Evolutionary conservation across 2,329 filamentous ascomycete species (phyloP), one percentile per base, ranked within the genome.

Genomic region (Cytospora leucostoma): DNA sequence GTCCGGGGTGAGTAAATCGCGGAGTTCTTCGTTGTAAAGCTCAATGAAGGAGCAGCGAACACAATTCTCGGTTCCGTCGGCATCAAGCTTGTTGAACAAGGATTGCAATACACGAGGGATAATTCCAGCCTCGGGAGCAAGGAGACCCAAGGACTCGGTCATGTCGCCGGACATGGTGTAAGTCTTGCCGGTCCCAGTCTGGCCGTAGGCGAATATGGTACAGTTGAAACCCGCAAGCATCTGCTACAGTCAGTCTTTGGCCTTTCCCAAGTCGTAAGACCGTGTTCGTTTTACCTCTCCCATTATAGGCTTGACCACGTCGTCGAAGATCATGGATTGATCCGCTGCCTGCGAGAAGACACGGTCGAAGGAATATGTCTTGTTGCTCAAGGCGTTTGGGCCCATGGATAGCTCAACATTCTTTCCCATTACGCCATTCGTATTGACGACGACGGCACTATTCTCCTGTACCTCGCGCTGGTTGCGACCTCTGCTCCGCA

Each of bases 111-210:
- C 92, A 56, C 96, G 89, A 32, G 96, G 96, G 66, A 99, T 95
- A 70, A 99, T 98, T 70, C 95, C 95, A 34, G 96, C 95, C 47
- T 88, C 89, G 73, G 98, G 95, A 1, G 94, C 94, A 15, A 96
- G 82, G 65, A 97, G 87, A 1, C 94, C 92, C 44, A 93, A 77
- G 0, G 87, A 92, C 70, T 97, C 91, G 15, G 85, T 91, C 87
- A 99, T 97, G 75, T 99, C 94, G 61, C 95, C 95, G 0, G 94
- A 97, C 95, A 99, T 99, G 32, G 95, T 99, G 76, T 99, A 99
- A 15, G 95, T 99, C 76, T 99, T 99, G 70, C 95, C 95, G 0
- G 95, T 99, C 52, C 95, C 95, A 0, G 95, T 99, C 75, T 99
- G 95, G 33, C 95, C 95, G 74, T 99, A 99, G 38, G 95, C 95